These are phyloP conservation scores for Phytophthora nicotianae DNA, from an alignment of 352 stramenopile genomes.

Conservation along the genomic window DNA sequence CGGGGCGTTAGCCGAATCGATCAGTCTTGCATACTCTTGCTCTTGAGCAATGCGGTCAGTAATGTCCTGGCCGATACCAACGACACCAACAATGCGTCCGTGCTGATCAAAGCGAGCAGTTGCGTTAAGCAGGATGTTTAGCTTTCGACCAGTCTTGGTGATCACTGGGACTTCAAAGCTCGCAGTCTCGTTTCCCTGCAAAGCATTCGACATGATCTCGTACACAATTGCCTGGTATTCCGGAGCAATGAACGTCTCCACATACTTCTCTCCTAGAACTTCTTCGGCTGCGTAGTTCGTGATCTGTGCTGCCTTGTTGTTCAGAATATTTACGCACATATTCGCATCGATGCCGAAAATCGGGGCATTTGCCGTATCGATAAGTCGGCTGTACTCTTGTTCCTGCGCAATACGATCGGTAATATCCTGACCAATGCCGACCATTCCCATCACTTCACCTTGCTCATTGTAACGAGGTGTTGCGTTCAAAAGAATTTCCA, in stretches of 20 bases:
- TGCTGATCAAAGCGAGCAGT: slow-evolving; percentile 75
- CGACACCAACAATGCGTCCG: slow-evolving; percentile 65
- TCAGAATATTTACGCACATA: slow-evolving; percentile 63
- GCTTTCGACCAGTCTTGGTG: slow-evolving; percentile 60
- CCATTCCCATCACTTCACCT: slow-evolving; percentile 73
- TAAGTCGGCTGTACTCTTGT: slow-evolving; percentile 60
- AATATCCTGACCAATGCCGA: slow-evolving; percentile 80
- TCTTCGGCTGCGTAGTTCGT: slow-evolving; percentile 78
- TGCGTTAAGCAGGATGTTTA: slow-evolving; percentile 82
- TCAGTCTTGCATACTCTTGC: slow-evolving; percentile 61
- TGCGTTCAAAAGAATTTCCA: slow-evolving; percentile 74
- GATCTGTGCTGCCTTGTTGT: slow-evolving; percentile 74
- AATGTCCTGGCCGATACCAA: slow-evolving; percentile 79
- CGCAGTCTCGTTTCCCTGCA: slow-evolving; percentile 59
- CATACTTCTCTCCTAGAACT: slow-evolving; percentile 70
- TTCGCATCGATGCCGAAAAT: slow-evolving; percentile 64
- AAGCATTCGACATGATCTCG: slow-evolving; percentile 66
- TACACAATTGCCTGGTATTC: slow-evolving; percentile 74
- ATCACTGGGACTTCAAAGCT: slow-evolving; percentile 85
- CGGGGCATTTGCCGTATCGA: slow-evolving; percentile 57
- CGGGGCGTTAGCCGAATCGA: slow-evolving; percentile 81
- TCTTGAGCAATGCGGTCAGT: slow-evolving; percentile 68
- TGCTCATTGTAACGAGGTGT: slow-evolving; percentile 76
- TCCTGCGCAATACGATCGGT: slow-evolving; percentile 61
- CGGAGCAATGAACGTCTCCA: slow-evolving; percentile 85